Evolutionary conservation across 2,329 filamentous ascomycete species (phyloP).

Genomic region (Hypoxylon rubiginosum): DNA sequence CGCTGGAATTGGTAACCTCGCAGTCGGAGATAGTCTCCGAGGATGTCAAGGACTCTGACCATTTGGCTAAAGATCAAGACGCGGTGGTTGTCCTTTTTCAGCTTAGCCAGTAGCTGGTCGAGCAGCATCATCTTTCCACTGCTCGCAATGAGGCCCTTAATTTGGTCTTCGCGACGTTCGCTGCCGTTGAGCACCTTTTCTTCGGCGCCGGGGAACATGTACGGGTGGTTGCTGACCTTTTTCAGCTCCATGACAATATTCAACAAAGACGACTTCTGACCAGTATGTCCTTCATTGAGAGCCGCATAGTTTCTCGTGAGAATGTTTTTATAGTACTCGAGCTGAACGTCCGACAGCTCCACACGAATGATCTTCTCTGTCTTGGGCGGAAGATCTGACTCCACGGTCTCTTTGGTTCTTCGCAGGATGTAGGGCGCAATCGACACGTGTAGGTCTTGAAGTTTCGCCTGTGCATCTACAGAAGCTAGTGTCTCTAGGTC

Average conservation of each 20-base stretch:
- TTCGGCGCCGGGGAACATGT: conserved; percentile 96
- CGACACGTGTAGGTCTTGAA: conserved; percentile 84
- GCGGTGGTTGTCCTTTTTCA: conserved; percentile 93
- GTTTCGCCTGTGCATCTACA: conserved; percentile 86
- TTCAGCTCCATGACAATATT: conserved; percentile 99
- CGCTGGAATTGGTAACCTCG: conserved; percentile 96
- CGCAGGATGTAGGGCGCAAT: conserved; percentile 96
- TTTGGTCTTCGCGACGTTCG: conserved; percentile 85
- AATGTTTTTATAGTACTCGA: conserved; percentile 99
- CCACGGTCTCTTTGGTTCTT: conserved; percentile 96
- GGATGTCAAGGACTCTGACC: conserved; percentile 98
- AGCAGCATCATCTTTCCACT: conserved; percentile 99
- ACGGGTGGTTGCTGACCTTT: conserved; percentile 98
- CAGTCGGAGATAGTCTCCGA: conserved; percentile 92
- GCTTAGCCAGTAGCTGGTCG: conserved; percentile 92
- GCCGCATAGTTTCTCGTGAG: conserved; percentile 96
- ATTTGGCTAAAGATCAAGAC: conserved; percentile 99
- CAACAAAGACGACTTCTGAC: conserved; percentile 92
- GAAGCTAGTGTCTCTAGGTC: conserved; percentile 85
- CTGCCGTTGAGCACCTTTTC: conserved; percentile 87
- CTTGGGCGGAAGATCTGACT: conserved; percentile 95
- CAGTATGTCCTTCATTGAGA: conserved; percentile 88
- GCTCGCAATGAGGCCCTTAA: conserved; percentile 93
- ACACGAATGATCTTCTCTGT: conserved; percentile 99
- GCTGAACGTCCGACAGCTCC: conserved; percentile 93